Evolutionary conservation across 179 eudicot genomes (phyloP), one percentile per base, ranked within the genome.

Genomic region (Corrigiola litoralis): DNA sequence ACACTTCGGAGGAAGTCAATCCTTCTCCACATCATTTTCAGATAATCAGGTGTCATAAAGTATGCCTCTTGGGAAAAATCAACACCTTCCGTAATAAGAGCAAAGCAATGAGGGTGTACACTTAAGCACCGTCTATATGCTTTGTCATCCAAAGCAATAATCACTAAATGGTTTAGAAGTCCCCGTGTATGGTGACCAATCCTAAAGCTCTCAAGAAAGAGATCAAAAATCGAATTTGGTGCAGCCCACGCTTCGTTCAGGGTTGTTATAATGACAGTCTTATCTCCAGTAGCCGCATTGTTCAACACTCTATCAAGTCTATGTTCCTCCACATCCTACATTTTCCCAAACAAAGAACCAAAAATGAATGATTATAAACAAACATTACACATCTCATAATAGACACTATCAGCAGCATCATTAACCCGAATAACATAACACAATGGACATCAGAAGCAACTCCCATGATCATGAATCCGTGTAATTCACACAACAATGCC

Each of bases 11-110:
- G 67, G 78, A 87, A 83, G 71, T 83, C 84, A 38, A 85, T 85
- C 65, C 90, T 83, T 72, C 82, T 76, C 95, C 95, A 87, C 88
- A 87, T 85, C 88, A 87, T 87, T 75, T 79, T 83, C 59, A 87
- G 75, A 75, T 87, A 89, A 72, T 83, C 89, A 16, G 84, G 82
- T 27, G 83, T 78, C 96, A 89, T 87, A 68, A 85, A 87, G 78
- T 61, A 83, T 52, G 94, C 94, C 81, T 89, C 96, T 52, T 57
- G 65, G 14, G 94, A 85, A 71, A 87, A 89, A 78, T 82, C 80
- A 2, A 70, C 62, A 36, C 85, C 96, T 72, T 85, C 75, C 10
- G 87, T 85, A 53, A 63, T 61, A 59, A 87, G 87, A 62, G 84
- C 69, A 79, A 80, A 79, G 70, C 96, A 89, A 75, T 82, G 85